Percentiles rank a stretch among this genome's conserved stretches.
These are phyloP conservation scores for Geotrichum ghanense DNA, from an alignment of 805 yeast species.

Conservation along the genomic window DNA sequence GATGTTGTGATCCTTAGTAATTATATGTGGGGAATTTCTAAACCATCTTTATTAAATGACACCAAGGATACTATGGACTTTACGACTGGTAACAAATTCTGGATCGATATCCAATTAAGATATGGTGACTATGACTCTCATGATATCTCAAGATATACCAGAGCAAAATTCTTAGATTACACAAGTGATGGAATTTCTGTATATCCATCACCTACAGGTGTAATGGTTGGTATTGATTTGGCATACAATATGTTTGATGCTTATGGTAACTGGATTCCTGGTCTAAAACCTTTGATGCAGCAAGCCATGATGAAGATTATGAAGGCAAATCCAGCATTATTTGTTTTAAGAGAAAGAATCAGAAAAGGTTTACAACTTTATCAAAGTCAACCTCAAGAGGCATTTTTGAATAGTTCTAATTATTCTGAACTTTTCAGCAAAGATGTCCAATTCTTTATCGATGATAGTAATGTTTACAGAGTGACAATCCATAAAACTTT, in stretches of 20 bases:
- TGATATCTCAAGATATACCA: constrained; percentile 84
- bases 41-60: constrained; percentile 72
- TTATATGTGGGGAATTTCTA: constrained; percentile 64
- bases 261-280: constrained; percentile 97
- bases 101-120: constrained; percentile 91
- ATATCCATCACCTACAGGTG: constrained; percentile 90
- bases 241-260: constrained; percentile 95
- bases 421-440: constrained; percentile 81
- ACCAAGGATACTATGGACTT: constrained; percentile 52
- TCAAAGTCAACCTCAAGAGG: constrained; percentile 88
- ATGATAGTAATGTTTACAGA: constrained; percentile 89
- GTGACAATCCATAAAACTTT: constrained; percentile 84
- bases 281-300: constrained; percentile 78
- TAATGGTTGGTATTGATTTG: constrained; percentile 79
- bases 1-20: constrained; percentile 71
- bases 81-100: constrained; percentile 52
- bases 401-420: constrained; percentile 77
- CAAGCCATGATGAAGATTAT: constrained; percentile 87
- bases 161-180: constrained; percentile 88
- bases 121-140: constrained; percentile 98
- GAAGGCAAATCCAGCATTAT: constrained; percentile 90
- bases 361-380: constrained; percentile 89
- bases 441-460: constrained; percentile 77
- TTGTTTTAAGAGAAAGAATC: constrained; percentile 84
- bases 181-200: constrained; percentile 75